phyloP scores from a whole-genome alignment of 2,329 filamentous ascomycete genomes.

The Neoarthrinium moseri region DNA sequence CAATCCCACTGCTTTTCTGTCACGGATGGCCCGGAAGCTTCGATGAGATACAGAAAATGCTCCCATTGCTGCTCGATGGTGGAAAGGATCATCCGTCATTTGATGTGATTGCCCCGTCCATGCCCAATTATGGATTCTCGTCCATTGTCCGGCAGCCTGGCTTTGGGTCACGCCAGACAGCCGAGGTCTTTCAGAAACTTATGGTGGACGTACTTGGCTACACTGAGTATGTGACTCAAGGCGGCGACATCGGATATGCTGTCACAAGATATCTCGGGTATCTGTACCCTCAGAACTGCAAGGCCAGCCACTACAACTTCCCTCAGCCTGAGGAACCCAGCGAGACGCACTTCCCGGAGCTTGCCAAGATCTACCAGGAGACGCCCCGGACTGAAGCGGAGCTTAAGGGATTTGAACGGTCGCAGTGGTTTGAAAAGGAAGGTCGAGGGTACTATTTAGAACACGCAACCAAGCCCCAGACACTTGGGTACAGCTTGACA shows the following conservation, averaged over 20 bases:
- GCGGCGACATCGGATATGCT: constrained; percentile 68
- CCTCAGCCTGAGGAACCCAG: constrained; percentile 1
- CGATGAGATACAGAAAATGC: constrained; percentile 56
- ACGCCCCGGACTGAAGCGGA: constrained; percentile 47
- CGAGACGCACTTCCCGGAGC: constrained; percentile 4
- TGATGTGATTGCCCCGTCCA: constrained; percentile 44
- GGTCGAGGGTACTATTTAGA: constrained; percentile 55
- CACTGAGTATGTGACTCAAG: constrained; percentile 53
- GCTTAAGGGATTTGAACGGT: constrained; percentile 44
- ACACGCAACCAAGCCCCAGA: constrained; percentile 69
- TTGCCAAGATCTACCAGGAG: constrained; percentile 22
- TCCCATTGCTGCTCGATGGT: constrained; percentile 33
- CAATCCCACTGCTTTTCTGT: constrained; percentile 25
- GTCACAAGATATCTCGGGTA: constrained; percentile 61
- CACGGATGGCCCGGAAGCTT: constrained; percentile 55
- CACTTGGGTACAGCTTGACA: constrained; percentile 64
- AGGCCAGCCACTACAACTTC: constrained; percentile 44
- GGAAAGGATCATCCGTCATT: constrained; percentile 33
- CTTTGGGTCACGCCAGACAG: constrained; percentile 56
- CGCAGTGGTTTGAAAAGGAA: constrained; percentile 51
- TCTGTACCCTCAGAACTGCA: constrained; percentile 60
- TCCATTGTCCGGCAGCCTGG: constrained; percentile 40
- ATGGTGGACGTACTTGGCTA: constrained; percentile 60
- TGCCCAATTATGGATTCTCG: constrained; percentile 46
- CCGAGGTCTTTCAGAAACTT: constrained; percentile 56